Evolutionary conservation across 1,284 basidiomycete genomes (phyloP).

Genomic region (Bjerkandera adusta): DNA sequence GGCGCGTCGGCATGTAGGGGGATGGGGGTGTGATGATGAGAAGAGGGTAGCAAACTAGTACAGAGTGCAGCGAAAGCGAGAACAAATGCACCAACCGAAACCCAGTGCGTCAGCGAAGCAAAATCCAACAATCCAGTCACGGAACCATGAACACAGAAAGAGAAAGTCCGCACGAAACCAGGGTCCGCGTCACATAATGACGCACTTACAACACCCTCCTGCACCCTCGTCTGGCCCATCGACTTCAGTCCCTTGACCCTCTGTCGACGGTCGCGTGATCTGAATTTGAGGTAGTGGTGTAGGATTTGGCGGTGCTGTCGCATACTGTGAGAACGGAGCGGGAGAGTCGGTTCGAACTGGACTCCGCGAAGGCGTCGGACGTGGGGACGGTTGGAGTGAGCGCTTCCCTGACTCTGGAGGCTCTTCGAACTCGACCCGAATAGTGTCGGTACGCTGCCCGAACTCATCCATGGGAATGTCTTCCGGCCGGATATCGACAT

Average conservation of each 20-base stretch:
- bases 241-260: conserved; percentile 13
- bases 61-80: conserved; percentile 4
- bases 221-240: conserved; percentile 25
- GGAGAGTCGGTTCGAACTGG: conserved; percentile 31
- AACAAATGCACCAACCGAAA: background rate
- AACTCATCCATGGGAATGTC: conserved; percentile 68
- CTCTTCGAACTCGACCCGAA: conserved; percentile 22
- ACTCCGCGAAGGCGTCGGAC: conserved; percentile 4
- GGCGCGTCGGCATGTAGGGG: background rate
- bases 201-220: conserved; percentile 36
- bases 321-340: conserved; percentile 51
- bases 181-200: conserved; percentile 32
- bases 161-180: conserved; percentile 3
- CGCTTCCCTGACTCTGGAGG: conserved; percentile 28
- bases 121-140: conserved; percentile 1
- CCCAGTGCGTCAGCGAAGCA: background rate
- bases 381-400: conserved; percentile 32
- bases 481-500: conserved; percentile 31
- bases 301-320: conserved; percentile 39
- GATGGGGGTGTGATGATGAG: conserved; percentile 1
- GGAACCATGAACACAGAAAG: conserved; percentile 3
- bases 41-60: conserved; percentile 2
- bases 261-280: conserved; percentile 15
- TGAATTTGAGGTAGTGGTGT: conserved; percentile 17
- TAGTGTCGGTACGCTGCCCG: conserved; percentile 34